Percentiles rank a stretch among this genome's conserved stretches.
These are phyloP conservation scores for Colletotrichum sp. DNA, from an alignment of 2,329 filamentous ascomycete genomes.

Conservation along the genomic window DNA sequence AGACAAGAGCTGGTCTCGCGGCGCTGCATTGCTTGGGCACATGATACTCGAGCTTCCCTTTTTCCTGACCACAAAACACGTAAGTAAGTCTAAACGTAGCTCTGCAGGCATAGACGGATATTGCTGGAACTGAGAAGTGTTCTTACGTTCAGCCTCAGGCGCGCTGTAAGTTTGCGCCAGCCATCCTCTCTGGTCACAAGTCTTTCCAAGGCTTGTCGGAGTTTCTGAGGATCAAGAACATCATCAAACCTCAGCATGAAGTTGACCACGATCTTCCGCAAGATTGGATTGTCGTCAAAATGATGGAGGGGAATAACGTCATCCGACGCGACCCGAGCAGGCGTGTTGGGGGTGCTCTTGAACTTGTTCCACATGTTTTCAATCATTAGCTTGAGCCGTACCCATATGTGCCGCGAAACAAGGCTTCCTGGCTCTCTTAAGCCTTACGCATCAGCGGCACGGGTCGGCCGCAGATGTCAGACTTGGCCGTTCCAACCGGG, in stretches of 20 bases:
- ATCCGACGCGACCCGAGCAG: background rate
- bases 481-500: background rate
- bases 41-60: background rate
- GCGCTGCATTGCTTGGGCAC: background rate
- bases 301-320: background rate
- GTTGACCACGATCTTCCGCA: background rate
- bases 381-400: background rate
- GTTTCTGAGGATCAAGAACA: background rate
- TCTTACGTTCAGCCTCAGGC: background rate
- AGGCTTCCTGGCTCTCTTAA: background rate
- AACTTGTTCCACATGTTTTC: background rate
- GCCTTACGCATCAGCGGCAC: background rate
- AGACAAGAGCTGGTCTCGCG: background rate
- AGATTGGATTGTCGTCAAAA: background rate
- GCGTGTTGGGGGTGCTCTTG: background rate
- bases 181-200: background rate
- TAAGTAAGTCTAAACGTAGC: background rate
- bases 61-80: background rate
- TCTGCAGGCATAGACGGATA: background rate
- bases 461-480: background rate
- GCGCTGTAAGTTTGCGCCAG: background rate
- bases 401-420: background rate
- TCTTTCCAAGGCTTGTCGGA: background rate
- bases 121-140: background rate
- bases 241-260: background rate